Evolutionary conservation across 163 green algal species (phyloP).

Genomic region (Scenedesmus sp.): DNA sequence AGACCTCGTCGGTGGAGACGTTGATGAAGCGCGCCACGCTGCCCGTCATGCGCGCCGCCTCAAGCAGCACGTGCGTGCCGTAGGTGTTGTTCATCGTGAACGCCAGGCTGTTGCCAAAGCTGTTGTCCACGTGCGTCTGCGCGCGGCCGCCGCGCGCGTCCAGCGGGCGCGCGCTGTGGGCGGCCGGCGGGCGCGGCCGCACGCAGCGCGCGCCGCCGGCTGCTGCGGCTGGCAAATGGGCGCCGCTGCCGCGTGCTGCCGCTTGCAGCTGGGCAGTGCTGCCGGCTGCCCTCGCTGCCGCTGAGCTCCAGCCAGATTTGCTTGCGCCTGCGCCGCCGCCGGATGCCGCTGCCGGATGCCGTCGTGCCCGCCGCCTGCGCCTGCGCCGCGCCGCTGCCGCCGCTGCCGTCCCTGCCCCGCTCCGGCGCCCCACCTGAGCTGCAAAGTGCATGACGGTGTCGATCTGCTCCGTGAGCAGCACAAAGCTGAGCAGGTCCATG

Average conservation of each 20-base stretch:
- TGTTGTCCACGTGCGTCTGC: slow-evolving; percentile 99
- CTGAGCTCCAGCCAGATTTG: not conserved
- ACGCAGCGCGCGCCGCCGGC: no score
- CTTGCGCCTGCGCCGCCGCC: not conserved
- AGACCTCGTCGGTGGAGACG: slow-evolving; percentile 97
- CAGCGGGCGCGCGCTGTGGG: no score
- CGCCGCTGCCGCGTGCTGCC: not conserved
- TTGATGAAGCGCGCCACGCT: slow-evolving; percentile 94
- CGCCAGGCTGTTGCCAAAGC: slow-evolving; percentile 97
- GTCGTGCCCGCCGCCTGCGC: no score
- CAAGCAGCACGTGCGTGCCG: slow-evolving; percentile 97
- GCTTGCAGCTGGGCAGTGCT: not conserved
- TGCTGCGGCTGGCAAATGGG: not conserved
- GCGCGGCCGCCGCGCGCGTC: no score
- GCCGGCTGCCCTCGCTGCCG: no score
- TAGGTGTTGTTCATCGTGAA: slow-evolving; percentile 99
- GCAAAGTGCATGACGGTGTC: slow-evolving; percentile 99
- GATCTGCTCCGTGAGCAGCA: slow-evolving; percentile 88
- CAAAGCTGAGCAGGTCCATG: slow-evolving; percentile 88
- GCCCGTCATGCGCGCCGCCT: slow-evolving; percentile 82
- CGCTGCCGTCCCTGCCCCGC: not conserved
- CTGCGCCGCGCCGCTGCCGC: not conserved
- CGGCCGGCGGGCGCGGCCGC: no score
- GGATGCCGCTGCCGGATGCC: not conserved
- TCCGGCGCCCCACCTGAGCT: slow-evolving; percentile 78